Evolutionary conservation across 495 filamentous ascomycete genomes (phyloP).

Genomic region (Corynascus novoguineensis): DNA sequence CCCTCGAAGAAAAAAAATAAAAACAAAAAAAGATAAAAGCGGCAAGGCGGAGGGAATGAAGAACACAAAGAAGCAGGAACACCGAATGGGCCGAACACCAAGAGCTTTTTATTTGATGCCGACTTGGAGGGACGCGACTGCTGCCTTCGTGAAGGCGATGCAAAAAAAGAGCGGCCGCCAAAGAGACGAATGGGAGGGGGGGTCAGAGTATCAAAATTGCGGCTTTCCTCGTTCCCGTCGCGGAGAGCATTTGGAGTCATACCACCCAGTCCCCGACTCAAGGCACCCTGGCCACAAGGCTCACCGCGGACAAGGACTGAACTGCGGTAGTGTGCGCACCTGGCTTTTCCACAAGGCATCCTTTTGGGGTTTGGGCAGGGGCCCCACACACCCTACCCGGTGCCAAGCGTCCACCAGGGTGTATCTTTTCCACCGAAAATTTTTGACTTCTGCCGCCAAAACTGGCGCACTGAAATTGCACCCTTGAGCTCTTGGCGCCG

Average conservation of each 20-base stretch:
- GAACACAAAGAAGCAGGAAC: slow-evolving; percentile 5
- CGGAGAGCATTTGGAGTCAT: slow-evolving; percentile 9
- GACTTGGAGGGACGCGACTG: slow-evolving; percentile 11
- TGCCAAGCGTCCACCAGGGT: slow-evolving; percentile 18
- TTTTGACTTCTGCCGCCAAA: slow-evolving; percentile 20
- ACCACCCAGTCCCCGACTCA: no score
- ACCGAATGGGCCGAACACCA: not conserved
- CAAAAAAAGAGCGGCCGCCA: slow-evolving; percentile 6
- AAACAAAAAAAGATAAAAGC: no score
- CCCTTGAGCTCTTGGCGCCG: slow-evolving; percentile 16
- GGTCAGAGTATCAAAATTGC: not conserved
- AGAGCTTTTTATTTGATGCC: not conserved
- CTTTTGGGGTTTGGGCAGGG: not conserved
- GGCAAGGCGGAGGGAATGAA: slow-evolving; percentile 1
- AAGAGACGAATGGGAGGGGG: not conserved
- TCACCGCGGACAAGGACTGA: slow-evolving; percentile 15
- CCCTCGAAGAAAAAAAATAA: no score
- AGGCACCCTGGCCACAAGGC: slow-evolving; percentile 17
- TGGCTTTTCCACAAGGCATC: slow-evolving; percentile 21
- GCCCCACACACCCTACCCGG: slow-evolving; percentile 6
- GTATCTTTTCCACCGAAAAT: slow-evolving; percentile 23
- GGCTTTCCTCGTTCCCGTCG: no score
- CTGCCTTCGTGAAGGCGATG: slow-evolving; percentile 24
- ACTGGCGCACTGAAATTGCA: slow-evolving; percentile 17
- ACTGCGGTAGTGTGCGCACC: not conserved